Evolutionary conservation across 2,329 filamentous ascomycete species (phyloP).

Genomic region (Daldinia sp.): DNA sequence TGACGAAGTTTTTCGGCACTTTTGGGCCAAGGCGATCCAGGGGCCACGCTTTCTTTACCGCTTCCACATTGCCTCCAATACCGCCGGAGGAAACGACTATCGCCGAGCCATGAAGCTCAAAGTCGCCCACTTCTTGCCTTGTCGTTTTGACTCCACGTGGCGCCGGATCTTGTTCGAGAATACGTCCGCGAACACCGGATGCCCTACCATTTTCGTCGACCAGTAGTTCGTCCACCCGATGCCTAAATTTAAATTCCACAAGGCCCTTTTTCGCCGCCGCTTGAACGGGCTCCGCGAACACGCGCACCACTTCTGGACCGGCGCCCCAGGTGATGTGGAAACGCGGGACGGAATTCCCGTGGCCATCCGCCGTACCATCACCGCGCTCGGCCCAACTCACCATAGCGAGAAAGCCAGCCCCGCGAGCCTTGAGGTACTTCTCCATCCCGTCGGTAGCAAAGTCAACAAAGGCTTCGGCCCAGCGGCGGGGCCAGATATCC

Average conservation of each 20-base stretch:
- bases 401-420: constrained; percentile 61
- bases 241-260: constrained; percentile 64
- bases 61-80: constrained; percentile 69
- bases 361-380: constrained; percentile 61
- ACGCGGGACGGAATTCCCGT: constrained; percentile 69
- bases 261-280: constrained; percentile 61
- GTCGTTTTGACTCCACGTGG: constrained; percentile 62
- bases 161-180: constrained; percentile 61
- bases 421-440: constrained; percentile 61
- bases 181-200: constrained; percentile 60
- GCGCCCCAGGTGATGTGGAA: constrained; percentile 71
- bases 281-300: constrained; percentile 64
- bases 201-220: constrained; percentile 61
- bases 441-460: constrained; percentile 69
- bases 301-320: constrained; percentile 65
- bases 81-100: constrained; percentile 66
- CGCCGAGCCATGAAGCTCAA: constrained; percentile 62
- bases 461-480: constrained; percentile 71
- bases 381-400: constrained; percentile 71
- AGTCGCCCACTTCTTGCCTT: constrained; percentile 57
- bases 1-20: constrained; percentile 63
- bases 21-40: constrained; percentile 63
- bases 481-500: constrained; percentile 66
- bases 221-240: constrained; percentile 65
- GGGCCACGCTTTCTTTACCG: constrained; percentile 66